Percentiles rank a stretch among this genome's conserved stretches.
Conservation (phyloP, 2,329 filamentous ascomycete genomes). For the Ramularia endophylla region DNA sequence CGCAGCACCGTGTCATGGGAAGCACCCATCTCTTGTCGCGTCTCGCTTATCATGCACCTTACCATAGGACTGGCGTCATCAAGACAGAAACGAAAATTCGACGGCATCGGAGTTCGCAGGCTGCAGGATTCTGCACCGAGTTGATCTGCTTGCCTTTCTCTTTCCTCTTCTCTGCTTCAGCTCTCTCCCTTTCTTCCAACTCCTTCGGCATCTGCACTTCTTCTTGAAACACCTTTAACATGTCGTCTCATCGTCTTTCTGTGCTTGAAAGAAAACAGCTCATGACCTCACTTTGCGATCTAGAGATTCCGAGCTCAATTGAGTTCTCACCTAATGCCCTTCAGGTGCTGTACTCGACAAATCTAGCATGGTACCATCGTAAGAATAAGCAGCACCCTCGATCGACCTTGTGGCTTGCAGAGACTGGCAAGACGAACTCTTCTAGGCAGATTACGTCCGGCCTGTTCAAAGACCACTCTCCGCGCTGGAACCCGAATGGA, state of each 20-base stretch:
- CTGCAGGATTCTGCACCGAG: too few relatives aligned
- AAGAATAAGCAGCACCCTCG: slow-evolving; percentile 15
- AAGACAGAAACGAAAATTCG: too few relatives aligned
- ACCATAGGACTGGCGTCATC: too few relatives aligned
- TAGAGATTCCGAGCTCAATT: slow-evolving; percentile 22
- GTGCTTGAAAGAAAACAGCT: neutral
- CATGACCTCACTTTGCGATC: slow-evolving; percentile 18
- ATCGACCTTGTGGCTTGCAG: slow-evolving; percentile 26
- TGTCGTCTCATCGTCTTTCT: neutral
- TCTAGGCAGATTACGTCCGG: slow-evolving; percentile 25
- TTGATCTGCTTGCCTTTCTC: too few relatives aligned
- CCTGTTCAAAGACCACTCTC: slow-evolving; percentile 20
- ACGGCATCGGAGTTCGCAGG: too few relatives aligned
- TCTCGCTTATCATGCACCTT: too few relatives aligned
- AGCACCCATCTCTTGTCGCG: too few relatives aligned
- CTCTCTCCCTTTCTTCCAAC: too few relatives aligned
- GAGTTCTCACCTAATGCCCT: slow-evolving; percentile 20
- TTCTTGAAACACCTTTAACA: too few relatives aligned
- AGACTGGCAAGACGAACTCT: slow-evolving; percentile 20
- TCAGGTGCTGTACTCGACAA: slow-evolving; percentile 23
- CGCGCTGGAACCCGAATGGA: slow-evolving; percentile 26
- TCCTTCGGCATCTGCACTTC: too few relatives aligned
- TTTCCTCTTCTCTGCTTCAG: too few relatives aligned
- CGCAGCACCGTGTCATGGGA: too few relatives aligned
- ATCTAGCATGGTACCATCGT: slow-evolving; percentile 13